Evolutionary conservation across 78 protist genomes (phyloP), one percentile per base, ranked within the genome.

Genomic region (Chrysochromulina tobinii): DNA sequence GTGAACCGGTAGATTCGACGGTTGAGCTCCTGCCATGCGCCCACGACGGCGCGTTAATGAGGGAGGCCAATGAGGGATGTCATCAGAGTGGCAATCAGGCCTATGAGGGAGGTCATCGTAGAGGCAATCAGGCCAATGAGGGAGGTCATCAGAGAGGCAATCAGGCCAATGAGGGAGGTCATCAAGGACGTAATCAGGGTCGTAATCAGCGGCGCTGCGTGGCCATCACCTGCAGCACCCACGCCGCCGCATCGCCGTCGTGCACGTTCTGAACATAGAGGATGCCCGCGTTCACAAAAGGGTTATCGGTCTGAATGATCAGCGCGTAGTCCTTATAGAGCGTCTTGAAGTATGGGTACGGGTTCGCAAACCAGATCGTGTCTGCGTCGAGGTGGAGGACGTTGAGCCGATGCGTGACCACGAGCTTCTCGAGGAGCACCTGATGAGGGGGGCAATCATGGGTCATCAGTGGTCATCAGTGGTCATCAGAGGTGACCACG

Each of bases 281-380:
- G 27, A 75, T 5, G 27, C 83, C 83, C 7, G 83, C 83, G 83
- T 75, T 75, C 38, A 50, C 83, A 50, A 75, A 75, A 3, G 83
- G 83, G 11, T 75, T 75, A 57, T 75, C 83, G 23, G 83, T 50
- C 57, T 75, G 83, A 50, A 75, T 18, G 83, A 75, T 50, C 58
- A 75, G 55, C 57, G 83, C 12, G 57, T 75, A 50, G 83, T 75
- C 83, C 23, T 18, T 6, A 57, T 75, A 75, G n/a, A 75, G 14
- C 18, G 58, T 75, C 83, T 75, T 75, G 83, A 75, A 50, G 83
- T 50, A 6, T 23, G 83, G 83, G 83, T 75, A 75, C 55, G 83
- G 83, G 57, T 75, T 75, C 58, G 83, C 83, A n/a, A 75, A 75
- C 83, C 83, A 75, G 83, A 75, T 50, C n/a, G 83, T 75, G 83